Conservation (phyloP, 2,329 filamentous ascomycete genomes). For the Geosmithia morbida region DNA sequence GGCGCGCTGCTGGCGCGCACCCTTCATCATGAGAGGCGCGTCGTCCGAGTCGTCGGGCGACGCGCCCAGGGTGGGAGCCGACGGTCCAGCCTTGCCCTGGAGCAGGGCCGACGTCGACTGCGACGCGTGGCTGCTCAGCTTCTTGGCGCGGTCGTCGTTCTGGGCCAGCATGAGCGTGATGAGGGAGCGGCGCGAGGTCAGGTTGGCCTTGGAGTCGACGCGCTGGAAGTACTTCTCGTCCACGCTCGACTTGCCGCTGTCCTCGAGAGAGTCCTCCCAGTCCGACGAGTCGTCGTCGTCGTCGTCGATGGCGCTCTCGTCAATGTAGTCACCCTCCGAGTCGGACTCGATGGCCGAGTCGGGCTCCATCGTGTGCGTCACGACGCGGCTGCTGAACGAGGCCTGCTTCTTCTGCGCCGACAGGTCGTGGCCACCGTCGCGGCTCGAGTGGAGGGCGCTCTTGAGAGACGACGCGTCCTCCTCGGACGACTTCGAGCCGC, state of each 20-base stretch:
- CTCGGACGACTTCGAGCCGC: slow-evolving; percentile 53
- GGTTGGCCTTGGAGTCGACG: slow-evolving; percentile 74
- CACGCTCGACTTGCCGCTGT: slow-evolving; percentile 70
- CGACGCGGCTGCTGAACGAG: slow-evolving; percentile 67
- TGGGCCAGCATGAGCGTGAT: slow-evolving; percentile 74
- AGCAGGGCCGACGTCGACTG: slow-evolving; percentile 56
- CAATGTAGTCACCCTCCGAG: slow-evolving; percentile 54
- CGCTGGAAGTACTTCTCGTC: slow-evolving; percentile 80
- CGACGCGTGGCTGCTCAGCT: slow-evolving; percentile 53
- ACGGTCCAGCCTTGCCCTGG: slow-evolving; percentile 31
- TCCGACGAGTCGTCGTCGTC: slow-evolving; percentile 51
- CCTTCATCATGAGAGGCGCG: slow-evolving; percentile 50
- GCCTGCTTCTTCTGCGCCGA: slow-evolving; percentile 55
- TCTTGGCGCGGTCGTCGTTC: slow-evolving; percentile 48
- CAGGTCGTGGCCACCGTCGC: slow-evolving; percentile 21
- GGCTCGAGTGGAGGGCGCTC: slow-evolving; percentile 32
- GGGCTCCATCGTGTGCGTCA: slow-evolving; percentile 49
- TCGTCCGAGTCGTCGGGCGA: slow-evolving; percentile 48
- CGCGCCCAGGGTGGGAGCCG: slow-evolving; percentile 25
- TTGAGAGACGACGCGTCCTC: slow-evolving; percentile 59
- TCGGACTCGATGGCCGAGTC: slow-evolving; percentile 41
- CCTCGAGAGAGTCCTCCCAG: slow-evolving; percentile 56
- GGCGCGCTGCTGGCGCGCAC: slow-evolving; percentile 21
- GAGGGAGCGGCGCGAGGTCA: slow-evolving; percentile 75
- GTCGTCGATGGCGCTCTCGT: slow-evolving; percentile 71